Base-by-base conservation (phyloP, 345 rosid genomes). In the Euphorbia lathyris region DNA sequence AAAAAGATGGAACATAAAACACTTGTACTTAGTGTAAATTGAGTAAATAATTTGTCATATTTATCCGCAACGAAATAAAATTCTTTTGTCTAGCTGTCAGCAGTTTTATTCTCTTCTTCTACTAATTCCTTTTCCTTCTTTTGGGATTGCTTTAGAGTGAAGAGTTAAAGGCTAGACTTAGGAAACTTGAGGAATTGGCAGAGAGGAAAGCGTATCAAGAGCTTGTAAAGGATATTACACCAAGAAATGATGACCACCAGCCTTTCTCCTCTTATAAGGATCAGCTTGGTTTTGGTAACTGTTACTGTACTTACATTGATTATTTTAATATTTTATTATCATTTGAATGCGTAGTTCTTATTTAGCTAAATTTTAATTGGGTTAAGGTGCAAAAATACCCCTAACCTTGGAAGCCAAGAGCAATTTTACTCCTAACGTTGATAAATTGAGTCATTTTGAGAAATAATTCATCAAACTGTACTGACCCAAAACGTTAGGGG, bases 181-280 rank as follows among this genome's bases (percentile, higher is more conserved):
- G 65, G 57, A 85, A 90, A 76, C 89, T 94, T 16, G 83, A 84
- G 36, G 97, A 90, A 67, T 65, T 85, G 76, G 89, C 89, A 17
- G 97, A 94, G 86, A 85, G 89, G 83, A 90, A 84, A 40, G 95
- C 84, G 11, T 94, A 94, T 59, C 80, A 83, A 67, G 95, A 90
- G 80, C 93, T 94, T 63, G 95, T 94, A 51, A 94, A 85, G 78
- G 98, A 91, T 78, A 88, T 94, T n/a, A 79, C 87, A 20, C 96
- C 91, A 1, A 80, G 34, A 78, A 85, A 73, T 62, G 83, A 84
- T 36, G 67, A 76, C 0, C 59, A 70, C 65, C 95, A 94, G 79
- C 98, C 98, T 63, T 91, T 94, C 84, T 94, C 98, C 6, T 86
- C 96, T 61, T 94, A 94, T 79, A 94, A 91, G 79, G 97, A 94